Evolutionary conservation across 1,139 yeast genomes (phyloP).

Genomic region (Taiozyma sp.): DNA sequence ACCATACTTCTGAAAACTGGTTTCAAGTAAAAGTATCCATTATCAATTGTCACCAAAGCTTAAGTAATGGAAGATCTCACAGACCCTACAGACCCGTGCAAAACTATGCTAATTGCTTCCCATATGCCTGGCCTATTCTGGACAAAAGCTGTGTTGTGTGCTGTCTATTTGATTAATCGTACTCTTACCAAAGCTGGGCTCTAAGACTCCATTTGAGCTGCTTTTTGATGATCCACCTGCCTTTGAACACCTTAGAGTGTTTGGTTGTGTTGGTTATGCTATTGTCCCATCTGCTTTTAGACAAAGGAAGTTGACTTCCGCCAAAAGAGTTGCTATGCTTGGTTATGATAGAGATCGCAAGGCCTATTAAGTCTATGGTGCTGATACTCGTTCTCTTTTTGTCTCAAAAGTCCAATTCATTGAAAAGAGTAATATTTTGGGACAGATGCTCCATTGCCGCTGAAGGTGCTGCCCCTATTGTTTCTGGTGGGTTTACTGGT

Average conservation of each 20-base stretch:
- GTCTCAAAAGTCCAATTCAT: not conserved
- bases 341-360: constrained; percentile 2
- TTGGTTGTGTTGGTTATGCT: constrained; percentile 2
- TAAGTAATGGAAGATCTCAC: not conserved
- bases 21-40: not conserved
- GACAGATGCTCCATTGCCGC: not conserved
- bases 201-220: not conserved
- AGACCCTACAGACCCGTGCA: not conserved
- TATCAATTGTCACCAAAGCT: constrained; percentile 1
- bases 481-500: not conserved
- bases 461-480: not conserved
- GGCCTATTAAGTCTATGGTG: not conserved
- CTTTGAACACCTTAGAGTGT: constrained; percentile 1
- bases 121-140: not conserved
- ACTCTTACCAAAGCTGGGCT: not conserved
- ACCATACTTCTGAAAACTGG: not conserved
- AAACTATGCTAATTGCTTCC: not conserved
- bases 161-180: not conserved
- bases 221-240: not conserved
- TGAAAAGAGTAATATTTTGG: not conserved
- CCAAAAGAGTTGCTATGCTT: not conserved
- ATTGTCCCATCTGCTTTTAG: not conserved
- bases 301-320: not conserved
- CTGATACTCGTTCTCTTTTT: not conserved
- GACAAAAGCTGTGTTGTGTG: not conserved